Evolutionary conservation across 495 filamentous ascomycete species (phyloP).

Genomic region (Penicillium mononematosum): DNA sequence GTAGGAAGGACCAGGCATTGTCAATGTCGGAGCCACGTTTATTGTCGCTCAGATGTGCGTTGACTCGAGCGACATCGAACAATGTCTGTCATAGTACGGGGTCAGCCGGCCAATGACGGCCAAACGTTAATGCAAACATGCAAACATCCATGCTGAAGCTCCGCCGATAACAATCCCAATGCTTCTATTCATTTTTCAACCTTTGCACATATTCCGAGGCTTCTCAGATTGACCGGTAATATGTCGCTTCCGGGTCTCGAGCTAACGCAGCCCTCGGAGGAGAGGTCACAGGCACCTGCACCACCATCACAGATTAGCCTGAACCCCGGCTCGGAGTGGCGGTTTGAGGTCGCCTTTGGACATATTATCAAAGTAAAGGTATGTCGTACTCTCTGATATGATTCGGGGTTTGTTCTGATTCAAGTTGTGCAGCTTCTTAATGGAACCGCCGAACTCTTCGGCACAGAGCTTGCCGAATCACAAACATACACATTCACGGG

Average conservation of each 20-base stretch:
- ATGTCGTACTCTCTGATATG: slow-evolving; percentile 13
- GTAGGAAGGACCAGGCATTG: too few relatives aligned
- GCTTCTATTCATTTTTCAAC: background rate
- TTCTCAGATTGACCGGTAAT: slow-evolving; percentile 14
- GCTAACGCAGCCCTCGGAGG: slow-evolving; percentile 44
- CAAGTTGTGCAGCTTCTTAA: slow-evolving; percentile 55
- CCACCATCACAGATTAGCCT: slow-evolving; percentile 48
- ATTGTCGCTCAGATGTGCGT: too few relatives aligned
- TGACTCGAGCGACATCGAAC: too few relatives aligned
- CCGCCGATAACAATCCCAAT: background rate
- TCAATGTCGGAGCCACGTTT: too few relatives aligned
- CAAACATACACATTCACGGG: slow-evolving; percentile 80
- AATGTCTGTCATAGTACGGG: too few relatives aligned
- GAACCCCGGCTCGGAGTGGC: slow-evolving; percentile 68
- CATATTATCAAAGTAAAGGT: slow-evolving; percentile 63
- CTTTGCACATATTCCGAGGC: background rate
- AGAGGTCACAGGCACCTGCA: slow-evolving; percentile 38
- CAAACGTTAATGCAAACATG: background rate
- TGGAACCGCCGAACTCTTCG: slow-evolving; percentile 92
- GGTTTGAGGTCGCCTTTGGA: slow-evolving; percentile 80
- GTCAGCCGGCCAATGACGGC: background rate
- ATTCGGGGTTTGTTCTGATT: slow-evolving; percentile 20
- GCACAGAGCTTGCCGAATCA: slow-evolving; percentile 84
- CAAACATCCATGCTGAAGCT: background rate
- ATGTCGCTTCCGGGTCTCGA: slow-evolving; percentile 53